Conservation (phyloP, 1,284 basidiomycete species). For the Ceratobasidium sp. region DNA sequence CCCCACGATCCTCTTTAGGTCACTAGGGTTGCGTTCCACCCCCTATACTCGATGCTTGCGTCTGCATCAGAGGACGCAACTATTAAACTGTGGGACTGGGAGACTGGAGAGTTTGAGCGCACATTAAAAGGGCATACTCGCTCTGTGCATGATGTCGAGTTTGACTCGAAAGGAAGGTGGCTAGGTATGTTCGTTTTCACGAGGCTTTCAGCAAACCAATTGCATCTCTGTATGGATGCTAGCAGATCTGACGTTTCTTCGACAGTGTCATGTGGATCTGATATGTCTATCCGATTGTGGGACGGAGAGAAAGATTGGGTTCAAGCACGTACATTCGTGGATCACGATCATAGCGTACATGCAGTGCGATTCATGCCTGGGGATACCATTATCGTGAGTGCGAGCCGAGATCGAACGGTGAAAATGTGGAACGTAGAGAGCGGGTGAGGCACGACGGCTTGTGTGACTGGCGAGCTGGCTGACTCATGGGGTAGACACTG, state of each 20-base stretch:
- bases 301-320: conserved; percentile 91
- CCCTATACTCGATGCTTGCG: conserved; percentile 85
- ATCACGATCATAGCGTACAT: conserved; percentile 93
- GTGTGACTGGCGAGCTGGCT: background rate
- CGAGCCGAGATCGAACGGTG: conserved; percentile 89
- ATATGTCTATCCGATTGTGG: conserved; percentile 93
- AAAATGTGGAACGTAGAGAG: conserved; percentile 88
- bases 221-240: background rate
- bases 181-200: conserved; percentile 69
- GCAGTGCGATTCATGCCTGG: conserved; percentile 87
- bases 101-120: conserved; percentile 91
- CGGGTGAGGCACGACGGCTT: conserved; percentile 67
- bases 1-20: conserved; percentile 57
- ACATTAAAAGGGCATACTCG: conserved; percentile 95
- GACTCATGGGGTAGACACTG: conserved; percentile 64
- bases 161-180: conserved; percentile 85
- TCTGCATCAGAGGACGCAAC: conserved; percentile 90
- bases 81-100: conserved; percentile 97
- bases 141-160: conserved; percentile 88
- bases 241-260: conserved; percentile 42
- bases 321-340: conserved; percentile 87
- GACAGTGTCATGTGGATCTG: conserved; percentile 88
- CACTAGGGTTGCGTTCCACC: conserved; percentile 88
- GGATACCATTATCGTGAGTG: conserved; percentile 85
- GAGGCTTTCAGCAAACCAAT: background rate